Evolutionary conservation across 2,329 filamentous ascomycete species (phyloP).

Genomic region (Didymella pomorum): DNA sequence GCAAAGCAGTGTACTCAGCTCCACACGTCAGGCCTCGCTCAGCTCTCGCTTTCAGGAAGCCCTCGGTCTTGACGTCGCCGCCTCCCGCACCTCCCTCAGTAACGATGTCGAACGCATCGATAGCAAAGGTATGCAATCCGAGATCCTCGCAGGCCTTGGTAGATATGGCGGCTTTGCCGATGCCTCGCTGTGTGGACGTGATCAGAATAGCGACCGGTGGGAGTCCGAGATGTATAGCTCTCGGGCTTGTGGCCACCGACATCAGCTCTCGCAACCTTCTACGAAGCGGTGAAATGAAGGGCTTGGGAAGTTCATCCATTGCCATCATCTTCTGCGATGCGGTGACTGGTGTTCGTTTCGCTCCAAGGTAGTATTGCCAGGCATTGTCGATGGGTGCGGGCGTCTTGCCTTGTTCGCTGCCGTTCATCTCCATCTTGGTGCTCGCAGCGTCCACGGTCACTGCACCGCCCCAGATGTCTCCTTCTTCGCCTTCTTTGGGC

Average conservation of each 20-base stretch:
- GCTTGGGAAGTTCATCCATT: slow-evolving; percentile 51
- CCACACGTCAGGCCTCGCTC: slow-evolving; percentile 91
- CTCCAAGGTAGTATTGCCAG: slow-evolving; percentile 90
- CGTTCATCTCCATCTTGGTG: slow-evolving; percentile 90
- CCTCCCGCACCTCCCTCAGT: slow-evolving; percentile 89
- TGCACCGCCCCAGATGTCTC: slow-evolving; percentile 83
- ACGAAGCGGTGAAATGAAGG: slow-evolving; percentile 56
- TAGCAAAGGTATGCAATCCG: slow-evolving; percentile 85
- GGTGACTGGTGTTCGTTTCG: slow-evolving; percentile 70
- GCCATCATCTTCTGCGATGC: slow-evolving; percentile 65
- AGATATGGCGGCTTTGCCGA: slow-evolving; percentile 87
- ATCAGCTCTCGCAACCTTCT: slow-evolving; percentile 82
- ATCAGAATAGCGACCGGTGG: slow-evolving; percentile 88
- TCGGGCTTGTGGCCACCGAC: slow-evolving; percentile 84
- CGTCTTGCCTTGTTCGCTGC: slow-evolving; percentile 81
- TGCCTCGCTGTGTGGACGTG: slow-evolving; percentile 89
- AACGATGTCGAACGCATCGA: slow-evolving; percentile 92
- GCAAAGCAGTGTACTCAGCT: slow-evolving; percentile 78
- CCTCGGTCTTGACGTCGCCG: slow-evolving; percentile 92
- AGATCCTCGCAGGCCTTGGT: slow-evolving; percentile 83
- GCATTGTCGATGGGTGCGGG: slow-evolving; percentile 78
- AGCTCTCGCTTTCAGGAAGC: slow-evolving; percentile 83
- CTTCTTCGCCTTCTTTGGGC: slow-evolving; percentile 66
- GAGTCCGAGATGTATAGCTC: slow-evolving; percentile 85
- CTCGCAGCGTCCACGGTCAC: slow-evolving; percentile 85